A percentile compares a stretch with the other conserved stretches of the same genome.
These are phyloP conservation scores for Hygrophoropsis aurantiaca DNA, from an alignment of 768 basidiomycete genomes.

Conservation along the genomic window DNA sequence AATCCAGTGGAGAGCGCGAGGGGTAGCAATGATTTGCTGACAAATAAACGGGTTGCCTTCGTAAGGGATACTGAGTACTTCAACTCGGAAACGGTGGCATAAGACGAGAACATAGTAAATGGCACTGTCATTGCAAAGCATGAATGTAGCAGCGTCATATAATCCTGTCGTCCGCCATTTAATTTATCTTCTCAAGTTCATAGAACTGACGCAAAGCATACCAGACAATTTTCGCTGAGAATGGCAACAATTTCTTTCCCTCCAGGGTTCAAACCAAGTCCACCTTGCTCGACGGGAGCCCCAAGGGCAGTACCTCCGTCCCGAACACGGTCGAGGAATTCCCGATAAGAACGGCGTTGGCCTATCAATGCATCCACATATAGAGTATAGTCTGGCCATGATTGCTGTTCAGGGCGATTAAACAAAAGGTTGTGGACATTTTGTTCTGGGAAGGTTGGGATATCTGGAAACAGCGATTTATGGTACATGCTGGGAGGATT, in stretches of 20 bases:
- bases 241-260: slow-evolving; percentile 60
- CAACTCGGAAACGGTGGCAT: slow-evolving; percentile 50
- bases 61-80: slow-evolving; percentile 45
- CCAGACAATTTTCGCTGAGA: slow-evolving; percentile 64
- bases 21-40: slow-evolving; percentile 39
- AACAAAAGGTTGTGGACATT: slow-evolving; percentile 54
- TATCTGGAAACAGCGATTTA: slow-evolving; percentile 50
- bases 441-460: slow-evolving; percentile 41
- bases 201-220: slow-evolving; percentile 29
- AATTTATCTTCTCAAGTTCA: neutral
- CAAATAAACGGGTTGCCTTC: slow-evolving; percentile 47
- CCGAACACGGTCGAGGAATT: slow-evolving; percentile 46
- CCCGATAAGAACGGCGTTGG: slow-evolving; percentile 37
- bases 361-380: slow-evolving; percentile 55
- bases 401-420: slow-evolving; percentile 45
- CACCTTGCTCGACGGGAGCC: slow-evolving; percentile 43
- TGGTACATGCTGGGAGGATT: slow-evolving; percentile 38
- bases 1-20: slow-evolving; percentile 33
- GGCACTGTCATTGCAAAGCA: slow-evolving; percentile 45
- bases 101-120: slow-evolving; percentile 45
- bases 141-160: slow-evolving; percentile 41
- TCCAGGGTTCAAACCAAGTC: slow-evolving; percentile 46
- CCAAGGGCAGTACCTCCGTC: slow-evolving; percentile 53
- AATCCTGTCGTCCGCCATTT: slow-evolving; percentile 38
- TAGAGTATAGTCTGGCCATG: slow-evolving; percentile 50